phyloP scores from a whole-genome alignment of 495 filamentous ascomycete genomes.

The Ascodesmis nigricans region DNA sequence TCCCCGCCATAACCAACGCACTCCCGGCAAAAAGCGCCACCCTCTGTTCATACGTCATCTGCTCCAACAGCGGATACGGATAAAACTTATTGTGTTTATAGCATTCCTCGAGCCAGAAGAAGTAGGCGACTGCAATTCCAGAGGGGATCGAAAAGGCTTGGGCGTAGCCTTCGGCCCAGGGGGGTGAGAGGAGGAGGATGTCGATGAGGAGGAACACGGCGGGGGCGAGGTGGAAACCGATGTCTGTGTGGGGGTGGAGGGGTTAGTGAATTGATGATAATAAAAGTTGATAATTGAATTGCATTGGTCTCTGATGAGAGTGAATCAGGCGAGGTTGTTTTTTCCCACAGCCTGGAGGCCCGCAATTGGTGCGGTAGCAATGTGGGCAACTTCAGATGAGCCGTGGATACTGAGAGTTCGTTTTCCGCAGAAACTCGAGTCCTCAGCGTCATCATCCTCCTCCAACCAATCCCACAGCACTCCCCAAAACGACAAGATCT shows the following conservation, averaged over 20 bases:
- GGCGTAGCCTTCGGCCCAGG: constrained; percentile 46
- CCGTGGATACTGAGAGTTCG: no score
- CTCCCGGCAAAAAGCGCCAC: constrained; percentile 45
- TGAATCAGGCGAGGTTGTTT: no score
- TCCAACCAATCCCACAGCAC: not conserved
- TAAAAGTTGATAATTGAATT: constrained; percentile 1
- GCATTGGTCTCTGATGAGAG: constrained; percentile 5
- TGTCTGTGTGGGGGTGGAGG: constrained; percentile 29
- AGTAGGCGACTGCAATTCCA: constrained; percentile 50
- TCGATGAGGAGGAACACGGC: constrained; percentile 49
- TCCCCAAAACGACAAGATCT: not conserved
- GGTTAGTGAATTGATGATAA: constrained; percentile 1
- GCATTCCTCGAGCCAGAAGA: constrained; percentile 60
- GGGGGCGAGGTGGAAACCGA: constrained; percentile 63
- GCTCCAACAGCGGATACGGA: constrained; percentile 64
- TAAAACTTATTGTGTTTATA: constrained; percentile 26
- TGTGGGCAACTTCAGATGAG: no score
- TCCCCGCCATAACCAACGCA: constrained; percentile 47
- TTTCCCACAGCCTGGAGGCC: no score
- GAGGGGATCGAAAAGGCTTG: constrained; percentile 40
- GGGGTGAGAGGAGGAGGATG: constrained; percentile 53
- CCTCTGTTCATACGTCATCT: constrained; percentile 38
- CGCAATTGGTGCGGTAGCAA: no score
- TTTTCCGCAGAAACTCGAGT: no score
- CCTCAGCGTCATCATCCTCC: no score